Evolutionary conservation across 306 rosid genomes (phyloP), one percentile per base, ranked within the genome.

Genomic region (Casuarina glauca): DNA sequence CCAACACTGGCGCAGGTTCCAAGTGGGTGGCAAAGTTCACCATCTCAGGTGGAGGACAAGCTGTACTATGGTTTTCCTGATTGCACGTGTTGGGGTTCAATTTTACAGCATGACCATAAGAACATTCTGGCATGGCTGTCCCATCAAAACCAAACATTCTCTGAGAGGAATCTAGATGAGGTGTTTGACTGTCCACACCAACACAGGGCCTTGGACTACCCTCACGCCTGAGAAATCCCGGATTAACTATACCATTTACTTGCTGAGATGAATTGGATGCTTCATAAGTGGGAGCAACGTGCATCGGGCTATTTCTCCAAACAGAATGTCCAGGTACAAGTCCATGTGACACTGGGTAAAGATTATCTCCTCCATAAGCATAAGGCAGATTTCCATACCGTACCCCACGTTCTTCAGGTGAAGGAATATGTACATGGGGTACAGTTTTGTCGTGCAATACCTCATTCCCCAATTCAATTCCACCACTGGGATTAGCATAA

Each of bases 141-240:
- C 91, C 93, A 26, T 93, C 97, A 51, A 82, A 78, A 55, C 91
- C 93, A 51, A 89, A 51, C 52, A 83, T 63, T 79, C 85, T 90
- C 71, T 82, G 90, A n/a, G 96, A 78, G 68, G 96, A 87, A 19
- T 96, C 99, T 74, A 81, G 84, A 91, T 89, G 78, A 51, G 74
- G 85, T 87, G 71, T 89, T 84, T 83, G 97, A 84, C 82, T 81
- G 62, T 88, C 99, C 58, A 83, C 58, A 36, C 90, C 88, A 58
- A 85, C 13, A 73, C 83, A 87, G 80, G 87, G 71, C 64, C 90
- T 85, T 57, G 97, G 90, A 87, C 89, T 91, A 26, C 89, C 93
- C 72, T 88, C 96, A 52, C 84, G 87, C 84, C 88, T 84, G 38
- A 84, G 64, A 60, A 85, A 77, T 85, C 89, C 96, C 11, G 87